phyloP scores from a whole-genome alignment of 129 eudicot genomes.

The Centrapalus pauciflorus region DNA sequence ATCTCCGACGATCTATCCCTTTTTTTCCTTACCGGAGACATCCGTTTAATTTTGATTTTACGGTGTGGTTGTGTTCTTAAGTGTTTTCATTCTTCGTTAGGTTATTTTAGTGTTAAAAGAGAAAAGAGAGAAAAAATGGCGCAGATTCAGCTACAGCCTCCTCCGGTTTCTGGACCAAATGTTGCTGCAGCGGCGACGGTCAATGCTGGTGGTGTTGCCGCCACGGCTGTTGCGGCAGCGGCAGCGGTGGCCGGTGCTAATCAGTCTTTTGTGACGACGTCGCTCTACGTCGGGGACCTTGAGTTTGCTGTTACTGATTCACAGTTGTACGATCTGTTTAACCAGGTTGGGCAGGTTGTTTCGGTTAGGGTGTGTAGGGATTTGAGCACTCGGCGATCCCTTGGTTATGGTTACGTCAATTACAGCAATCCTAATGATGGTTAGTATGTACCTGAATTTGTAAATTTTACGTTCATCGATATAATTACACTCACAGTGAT shows the following conservation, averaged over 20 bases:
- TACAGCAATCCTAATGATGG: constrained; percentile 69
- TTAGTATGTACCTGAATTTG: constrained; percentile 5
- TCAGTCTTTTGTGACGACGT: constrained; percentile 43
- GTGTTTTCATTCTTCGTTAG: too few relatives aligned
- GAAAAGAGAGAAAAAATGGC: constrained; percentile 31
- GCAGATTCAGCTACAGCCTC: constrained; percentile 55
- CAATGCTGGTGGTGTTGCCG: constrained; percentile 22
- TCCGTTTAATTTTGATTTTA: not conserved
- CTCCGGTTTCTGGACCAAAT: constrained; percentile 28
- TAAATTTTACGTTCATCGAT: not conserved
- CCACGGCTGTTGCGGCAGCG: constrained; percentile 13
- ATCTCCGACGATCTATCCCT: constrained; percentile 34
- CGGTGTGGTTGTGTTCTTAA: not conserved
- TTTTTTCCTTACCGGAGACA: not conserved
- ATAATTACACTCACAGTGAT: not conserved
- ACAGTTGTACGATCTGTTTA: constrained; percentile 71
- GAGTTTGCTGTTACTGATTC: constrained; percentile 63
- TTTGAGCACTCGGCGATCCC: constrained; percentile 50
- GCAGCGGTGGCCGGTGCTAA: constrained; percentile 25
- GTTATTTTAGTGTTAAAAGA: not conserved
- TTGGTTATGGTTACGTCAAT: constrained; percentile 85
- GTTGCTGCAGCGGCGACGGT: constrained; percentile 25
- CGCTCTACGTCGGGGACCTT: constrained; percentile 74
- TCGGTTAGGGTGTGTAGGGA: constrained; percentile 89
- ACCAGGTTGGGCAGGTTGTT: constrained; percentile 76